Percentiles rank a stretch among this genome's conserved stretches.
phyloP scores from a whole-genome alignment of 805 yeast species.

The Ogataea paraovalis region DNA sequence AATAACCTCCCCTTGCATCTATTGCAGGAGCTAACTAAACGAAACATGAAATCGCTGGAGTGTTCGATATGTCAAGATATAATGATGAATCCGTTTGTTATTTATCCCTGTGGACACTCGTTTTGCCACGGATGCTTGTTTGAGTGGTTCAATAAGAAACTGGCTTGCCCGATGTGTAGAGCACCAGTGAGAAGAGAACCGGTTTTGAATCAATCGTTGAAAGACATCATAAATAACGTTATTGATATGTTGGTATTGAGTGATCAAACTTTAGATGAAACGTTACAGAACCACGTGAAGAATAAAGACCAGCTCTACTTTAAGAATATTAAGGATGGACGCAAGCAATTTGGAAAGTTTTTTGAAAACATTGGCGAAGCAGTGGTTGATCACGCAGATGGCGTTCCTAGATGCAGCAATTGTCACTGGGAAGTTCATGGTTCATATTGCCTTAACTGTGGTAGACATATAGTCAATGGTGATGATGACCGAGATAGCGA shows the following conservation, averaged over 20 bases:
- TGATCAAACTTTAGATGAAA: conserved; percentile 17
- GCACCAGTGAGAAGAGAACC: conserved; percentile 46
- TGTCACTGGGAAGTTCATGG: conserved; percentile 83
- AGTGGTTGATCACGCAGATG: conserved; percentile 59
- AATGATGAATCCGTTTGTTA: conserved; percentile 57
- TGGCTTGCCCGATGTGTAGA: conserved; percentile 71
- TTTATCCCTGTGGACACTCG: conserved; percentile 67
- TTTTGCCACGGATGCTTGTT: conserved; percentile 66
- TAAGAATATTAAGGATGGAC: conserved; percentile 31
- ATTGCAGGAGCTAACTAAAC: conserved; percentile 15
- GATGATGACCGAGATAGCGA: conserved; percentile 7
- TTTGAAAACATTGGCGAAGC: conserved; percentile 49
- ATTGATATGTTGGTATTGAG: conserved; percentile 34
- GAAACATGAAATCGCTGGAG: conserved; percentile 30
- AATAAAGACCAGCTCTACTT: conserved; percentile 35
- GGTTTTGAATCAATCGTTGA: conserved; percentile 46
- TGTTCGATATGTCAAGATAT: conserved; percentile 70
- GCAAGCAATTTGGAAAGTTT: conserved; percentile 43
- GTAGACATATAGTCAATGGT: conserved; percentile 39
- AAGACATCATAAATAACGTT: conserved; percentile 41
- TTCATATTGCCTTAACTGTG: conserved; percentile 64
- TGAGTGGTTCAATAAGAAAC: conserved; percentile 55
- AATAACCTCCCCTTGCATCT: conserved; percentile 11
- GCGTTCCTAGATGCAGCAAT: conserved; percentile 67
- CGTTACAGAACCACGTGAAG: conserved; percentile 25